Conservation (phyloP, 2,329 filamentous ascomycete species). For the Calonectria naviculata region DNA sequence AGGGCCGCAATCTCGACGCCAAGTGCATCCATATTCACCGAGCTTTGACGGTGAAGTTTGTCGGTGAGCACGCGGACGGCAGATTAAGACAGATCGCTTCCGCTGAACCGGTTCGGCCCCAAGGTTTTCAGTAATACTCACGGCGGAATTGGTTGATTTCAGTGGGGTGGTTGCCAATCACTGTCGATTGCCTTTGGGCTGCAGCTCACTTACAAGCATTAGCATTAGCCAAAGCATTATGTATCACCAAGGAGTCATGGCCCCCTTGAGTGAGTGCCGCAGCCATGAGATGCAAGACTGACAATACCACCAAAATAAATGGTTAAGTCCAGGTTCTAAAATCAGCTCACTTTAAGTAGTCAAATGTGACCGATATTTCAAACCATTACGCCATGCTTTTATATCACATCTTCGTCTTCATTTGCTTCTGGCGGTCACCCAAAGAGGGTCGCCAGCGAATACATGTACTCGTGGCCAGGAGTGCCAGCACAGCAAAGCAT, state of each 20-base stretch:
- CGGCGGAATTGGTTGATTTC: conserved; percentile 3
- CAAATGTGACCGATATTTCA: not conserved
- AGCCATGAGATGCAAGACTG: not conserved
- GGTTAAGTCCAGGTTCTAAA: not conserved
- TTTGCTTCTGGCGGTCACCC: not conserved
- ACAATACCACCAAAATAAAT: not conserved
- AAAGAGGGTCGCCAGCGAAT: conserved; percentile 1
- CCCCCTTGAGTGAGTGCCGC: not conserved
- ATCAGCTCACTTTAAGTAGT: not conserved
- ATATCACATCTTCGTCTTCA: not conserved
- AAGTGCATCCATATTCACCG: not conserved
- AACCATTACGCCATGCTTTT: not conserved
- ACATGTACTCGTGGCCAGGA: not conserved
- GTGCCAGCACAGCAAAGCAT: conserved; percentile 22
- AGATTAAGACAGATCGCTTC: not conserved
- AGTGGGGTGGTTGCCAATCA: conserved; percentile 1
- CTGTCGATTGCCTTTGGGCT: not conserved
- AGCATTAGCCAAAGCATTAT: not conserved
- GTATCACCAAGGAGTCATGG: not conserved
- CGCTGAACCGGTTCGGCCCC: not conserved
- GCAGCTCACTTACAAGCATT: not conserved
- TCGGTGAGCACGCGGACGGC: conserved; percentile 6
- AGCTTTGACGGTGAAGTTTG: not conserved
- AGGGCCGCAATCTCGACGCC: not conserved
- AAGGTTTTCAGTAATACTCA: not conserved